Percentiles rank a stretch among this genome's conserved stretches.
Conservation (phyloP, 2,329 filamentous ascomycete genomes). For the Aspergillus pseudoterreus region DNA sequence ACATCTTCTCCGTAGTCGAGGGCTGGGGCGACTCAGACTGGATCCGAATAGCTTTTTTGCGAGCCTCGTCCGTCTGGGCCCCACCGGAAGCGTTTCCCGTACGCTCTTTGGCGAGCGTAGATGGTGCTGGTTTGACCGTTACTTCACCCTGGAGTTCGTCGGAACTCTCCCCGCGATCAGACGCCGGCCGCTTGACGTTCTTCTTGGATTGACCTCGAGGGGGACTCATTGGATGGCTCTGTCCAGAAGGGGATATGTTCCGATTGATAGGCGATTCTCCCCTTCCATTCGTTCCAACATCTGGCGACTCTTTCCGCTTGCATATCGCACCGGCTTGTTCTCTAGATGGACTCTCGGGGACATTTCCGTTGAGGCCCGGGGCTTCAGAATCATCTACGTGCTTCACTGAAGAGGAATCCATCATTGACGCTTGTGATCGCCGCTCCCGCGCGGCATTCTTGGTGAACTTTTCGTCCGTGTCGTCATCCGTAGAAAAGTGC, state of each 20-base stretch:
- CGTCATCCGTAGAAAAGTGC: constrained; percentile 8
- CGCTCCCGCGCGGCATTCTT: constrained; percentile 21
- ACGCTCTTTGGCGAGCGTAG: constrained; percentile 4
- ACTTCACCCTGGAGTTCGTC: constrained; percentile 39
- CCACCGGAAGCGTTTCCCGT: constrained; percentile 7
- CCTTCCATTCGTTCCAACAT: neutral
- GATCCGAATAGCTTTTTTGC: constrained; percentile 7
- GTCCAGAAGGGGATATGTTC: neutral
- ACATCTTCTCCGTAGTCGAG: constrained; percentile 9
- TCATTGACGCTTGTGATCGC: constrained; percentile 9
- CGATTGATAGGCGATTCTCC: too few relatives aligned
- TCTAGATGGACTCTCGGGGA: neutral
- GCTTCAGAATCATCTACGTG: constrained; percentile 16
- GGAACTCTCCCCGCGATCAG: constrained; percentile 31
- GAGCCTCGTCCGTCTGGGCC: constrained; percentile 1
- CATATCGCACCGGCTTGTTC: neutral
- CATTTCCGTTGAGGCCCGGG: neutral
- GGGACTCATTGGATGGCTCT: neutral
- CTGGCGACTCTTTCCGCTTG: neutral
- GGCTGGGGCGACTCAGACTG: constrained; percentile 13
- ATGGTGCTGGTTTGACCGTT: constrained; percentile 23
- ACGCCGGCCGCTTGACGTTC: neutral
- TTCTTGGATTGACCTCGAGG: neutral
- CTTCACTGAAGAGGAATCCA: neutral
- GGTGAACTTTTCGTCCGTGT: constrained; percentile 23